These are phyloP conservation scores for Penicillium concentricum DNA, from an alignment of 2,329 filamentous ascomycete genomes.

Conservation along the genomic window DNA sequence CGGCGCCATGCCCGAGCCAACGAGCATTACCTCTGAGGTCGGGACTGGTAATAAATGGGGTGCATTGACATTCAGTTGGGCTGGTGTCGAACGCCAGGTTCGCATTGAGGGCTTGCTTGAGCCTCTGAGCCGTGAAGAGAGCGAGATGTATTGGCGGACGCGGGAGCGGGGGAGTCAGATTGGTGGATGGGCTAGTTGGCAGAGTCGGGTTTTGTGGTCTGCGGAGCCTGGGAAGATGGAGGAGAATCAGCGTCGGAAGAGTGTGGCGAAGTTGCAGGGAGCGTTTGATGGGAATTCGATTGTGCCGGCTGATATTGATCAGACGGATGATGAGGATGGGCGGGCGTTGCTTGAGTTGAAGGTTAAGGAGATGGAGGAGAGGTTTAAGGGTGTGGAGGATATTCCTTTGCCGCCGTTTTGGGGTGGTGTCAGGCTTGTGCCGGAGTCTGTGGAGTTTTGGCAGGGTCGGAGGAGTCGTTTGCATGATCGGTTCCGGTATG, in stretches of 20 bases:
- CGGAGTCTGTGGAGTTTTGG: constrained; percentile 91
- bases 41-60: constrained; percentile 66
- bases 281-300: constrained; percentile 11
- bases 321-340: constrained; percentile 59
- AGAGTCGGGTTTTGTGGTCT: constrained; percentile 70
- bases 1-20: constrained; percentile 58
- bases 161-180: constrained; percentile 76
- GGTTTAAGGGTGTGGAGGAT: constrained; percentile 70
- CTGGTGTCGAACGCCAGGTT: constrained; percentile 80
- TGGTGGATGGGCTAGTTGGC: constrained; percentile 89
- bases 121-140: constrained; percentile 68
- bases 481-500: constrained; percentile 91
- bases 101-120: constrained; percentile 77
- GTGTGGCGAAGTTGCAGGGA: constrained; percentile 20
- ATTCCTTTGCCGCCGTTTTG: constrained; percentile 93
- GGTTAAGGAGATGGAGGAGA: constrained; percentile 73
- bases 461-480: constrained; percentile 85
- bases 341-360: constrained; percentile 71
- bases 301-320: constrained; percentile 30
- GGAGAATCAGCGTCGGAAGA: constrained; percentile 26
- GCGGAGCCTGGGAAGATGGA: constrained; percentile 29
- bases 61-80: constrained; percentile 88
- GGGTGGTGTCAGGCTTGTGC: constrained; percentile 84
- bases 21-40: constrained; percentile 10
- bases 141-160: constrained; percentile 63